Percentiles rank a stretch among this genome's conserved stretches.
Evolutionary conservation across 192 early-diverging fungal genomes (phyloP).

Genomic region (Spinellus fusiger): DNA sequence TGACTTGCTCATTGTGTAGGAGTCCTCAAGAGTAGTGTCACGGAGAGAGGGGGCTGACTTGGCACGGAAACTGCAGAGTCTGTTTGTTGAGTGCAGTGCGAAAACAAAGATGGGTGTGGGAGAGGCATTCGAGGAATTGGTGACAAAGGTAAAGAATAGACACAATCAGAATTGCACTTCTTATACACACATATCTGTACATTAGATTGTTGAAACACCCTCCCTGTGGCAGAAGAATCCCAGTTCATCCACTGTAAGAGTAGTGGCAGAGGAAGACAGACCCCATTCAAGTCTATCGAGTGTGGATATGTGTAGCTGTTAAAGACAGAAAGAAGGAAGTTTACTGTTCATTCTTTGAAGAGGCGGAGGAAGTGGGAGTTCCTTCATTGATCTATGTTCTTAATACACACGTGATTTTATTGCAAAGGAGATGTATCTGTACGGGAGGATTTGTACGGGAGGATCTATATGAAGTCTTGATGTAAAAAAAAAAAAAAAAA

Average conservation of each 20-base stretch:
- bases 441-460: too few species aligned
- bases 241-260: slow-evolving; percentile 1
- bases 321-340: too few species aligned
- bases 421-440: too few species aligned
- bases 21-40: slow-evolving; percentile 63
- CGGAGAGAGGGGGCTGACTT: slow-evolving; percentile 88
- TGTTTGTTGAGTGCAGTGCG: slow-evolving; percentile 96
- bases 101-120: slow-evolving; percentile 89
- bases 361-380: too few species aligned
- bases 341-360: too few species aligned
- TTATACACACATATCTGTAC: neutral
- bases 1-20: slow-evolving; percentile 23
- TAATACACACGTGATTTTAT: too few species aligned
- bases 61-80: slow-evolving; percentile 80
- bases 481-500: too few species aligned
- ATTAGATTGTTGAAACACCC: slow-evolving; percentile 9
- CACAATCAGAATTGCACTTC: neutral
- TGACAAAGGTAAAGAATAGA: slow-evolving; percentile 67
- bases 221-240: slow-evolving; percentile 4
- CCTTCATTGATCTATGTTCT: too few species aligned
- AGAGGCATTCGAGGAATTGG: slow-evolving; percentile 93
- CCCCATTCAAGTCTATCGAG: too few species aligned
- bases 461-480: too few species aligned
- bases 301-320: too few species aligned
- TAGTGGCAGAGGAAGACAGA: too few species aligned